A percentile compares a stretch with the other conserved stretches of the same genome.
Evolutionary conservation across 371 early-diverging fungal genomes (phyloP).

Genomic region (Gilbertella persicaria): DNA sequence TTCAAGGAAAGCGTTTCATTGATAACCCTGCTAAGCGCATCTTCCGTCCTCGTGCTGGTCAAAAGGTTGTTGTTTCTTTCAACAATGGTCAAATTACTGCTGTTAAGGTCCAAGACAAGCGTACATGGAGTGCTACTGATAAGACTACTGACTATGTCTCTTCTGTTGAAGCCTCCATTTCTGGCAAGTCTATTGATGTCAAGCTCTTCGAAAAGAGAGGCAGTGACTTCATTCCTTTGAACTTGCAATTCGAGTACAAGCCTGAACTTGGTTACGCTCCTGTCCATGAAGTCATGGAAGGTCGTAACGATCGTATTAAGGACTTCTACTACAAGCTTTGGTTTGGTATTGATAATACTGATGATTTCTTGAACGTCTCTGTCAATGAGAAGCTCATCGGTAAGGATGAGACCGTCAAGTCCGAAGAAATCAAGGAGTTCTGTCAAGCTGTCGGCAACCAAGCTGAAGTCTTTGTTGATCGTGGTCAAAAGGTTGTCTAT

Average conservation of each 20-base stretch:
- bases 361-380: conserved; percentile 55
- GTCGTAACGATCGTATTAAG: conserved; percentile 91
- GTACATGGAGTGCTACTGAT: conserved; percentile 62
- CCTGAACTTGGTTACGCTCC: conserved; percentile 82
- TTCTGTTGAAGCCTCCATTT: conserved; percentile 64
- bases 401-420: conserved; percentile 60
- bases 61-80: conserved; percentile 71
- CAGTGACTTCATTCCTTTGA: conserved; percentile 67
- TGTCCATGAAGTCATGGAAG: conserved; percentile 93
- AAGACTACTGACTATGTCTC: conserved; percentile 57
- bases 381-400: conserved; percentile 67
- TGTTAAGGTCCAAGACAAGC: conserved; percentile 65
- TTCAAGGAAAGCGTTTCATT: conserved; percentile 76
- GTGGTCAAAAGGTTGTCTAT: conserved; percentile 61
- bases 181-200: conserved; percentile 69
- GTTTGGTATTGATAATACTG: conserved; percentile 67
- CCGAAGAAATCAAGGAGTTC: conserved; percentile 77
- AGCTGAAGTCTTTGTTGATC: conserved; percentile 84
- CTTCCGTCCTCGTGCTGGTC: conserved; percentile 82
- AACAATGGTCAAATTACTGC: conserved; percentile 46
- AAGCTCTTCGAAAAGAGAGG: conserved; percentile 75
- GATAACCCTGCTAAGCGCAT: conserved; percentile 81
- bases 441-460: conserved; percentile 90
- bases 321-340: conserved; percentile 90
- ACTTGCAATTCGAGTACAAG: conserved; percentile 78